phyloP scores from a whole-genome alignment of 257 asterid species.

The Leptodermis oblonga region DNA sequence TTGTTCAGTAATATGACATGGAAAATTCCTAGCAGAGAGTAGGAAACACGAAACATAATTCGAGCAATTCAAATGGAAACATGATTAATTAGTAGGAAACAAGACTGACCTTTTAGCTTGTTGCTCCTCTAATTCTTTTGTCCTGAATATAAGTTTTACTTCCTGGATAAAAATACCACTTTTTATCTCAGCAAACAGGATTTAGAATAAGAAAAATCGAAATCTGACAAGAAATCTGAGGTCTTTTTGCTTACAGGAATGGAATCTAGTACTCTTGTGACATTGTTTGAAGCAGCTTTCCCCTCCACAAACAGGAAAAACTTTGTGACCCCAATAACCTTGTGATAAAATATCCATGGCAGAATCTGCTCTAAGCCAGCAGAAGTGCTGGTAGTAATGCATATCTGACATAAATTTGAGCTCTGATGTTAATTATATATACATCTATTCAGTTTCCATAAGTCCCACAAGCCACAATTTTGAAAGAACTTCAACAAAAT shows the following conservation, averaged over 20 bases:
- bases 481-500: neutral
- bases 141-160: conserved; percentile 26
- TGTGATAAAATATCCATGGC: conserved; percentile 87
- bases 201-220: neutral
- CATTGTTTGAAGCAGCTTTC: conserved; percentile 70
- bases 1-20: neutral
- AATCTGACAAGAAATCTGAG: neutral
- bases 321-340: conserved; percentile 66
- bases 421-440: neutral
- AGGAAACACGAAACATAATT: neutral
- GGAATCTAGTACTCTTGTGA: conserved; percentile 70
- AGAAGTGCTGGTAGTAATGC: conserved; percentile 74
- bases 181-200: neutral
- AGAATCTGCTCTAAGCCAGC: conserved; percentile 79
- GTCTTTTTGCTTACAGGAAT: conserved; percentile 53
- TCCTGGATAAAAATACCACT: conserved; percentile 17
- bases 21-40: neutral
- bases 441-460: neutral
- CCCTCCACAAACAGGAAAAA: conserved; percentile 84
- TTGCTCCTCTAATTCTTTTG: conserved; percentile 27
- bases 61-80: neutral
- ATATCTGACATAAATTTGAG: conserved; percentile 36
- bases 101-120: conserved; percentile 29
- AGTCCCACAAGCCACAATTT: neutral
- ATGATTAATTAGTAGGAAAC: neutral